A percentile compares a stretch with the other conserved stretches of the same genome.
Evolutionary conservation across 2,329 filamentous ascomycete species (phyloP).

Genomic region (Aureobasidium sp.): DNA sequence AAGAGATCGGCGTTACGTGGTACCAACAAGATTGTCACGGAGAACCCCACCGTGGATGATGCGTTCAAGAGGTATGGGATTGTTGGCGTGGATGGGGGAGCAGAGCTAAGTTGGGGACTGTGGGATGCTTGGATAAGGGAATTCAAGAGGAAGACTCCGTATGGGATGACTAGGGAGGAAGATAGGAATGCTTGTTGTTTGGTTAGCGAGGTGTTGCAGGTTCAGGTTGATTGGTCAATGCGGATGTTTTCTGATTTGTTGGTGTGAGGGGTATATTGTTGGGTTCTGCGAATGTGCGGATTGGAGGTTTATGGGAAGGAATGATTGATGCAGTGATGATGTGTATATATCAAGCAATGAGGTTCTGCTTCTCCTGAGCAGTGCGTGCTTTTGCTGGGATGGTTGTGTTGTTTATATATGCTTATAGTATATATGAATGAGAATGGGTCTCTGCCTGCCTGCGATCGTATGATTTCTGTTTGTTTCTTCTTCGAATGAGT

Average conservation of each 20-base stretch:
- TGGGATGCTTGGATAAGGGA: not conserved
- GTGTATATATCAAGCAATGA: not conserved
- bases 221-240: slow-evolving; percentile 7
- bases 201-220: not conserved
- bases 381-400: not conserved
- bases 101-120: not conserved
- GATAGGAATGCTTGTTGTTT: not conserved
- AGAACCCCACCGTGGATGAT: not conserved
- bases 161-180: not conserved
- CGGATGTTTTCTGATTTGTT: not conserved
- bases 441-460: not conserved
- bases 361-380: not conserved
- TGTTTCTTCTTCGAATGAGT: not conserved
- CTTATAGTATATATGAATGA: not conserved
- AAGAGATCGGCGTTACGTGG: not conserved
- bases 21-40: not conserved
- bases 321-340: not conserved
- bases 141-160: not conserved
- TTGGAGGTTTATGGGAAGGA: not conserved
- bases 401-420: not conserved
- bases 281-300: not conserved
- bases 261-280: not conserved
- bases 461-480: not conserved
- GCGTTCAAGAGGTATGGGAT: not conserved
- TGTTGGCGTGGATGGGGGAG: not conserved